Conservation (phyloP, 371 early-diverging fungal genomes). For the Mortierella polycephala region DNA sequence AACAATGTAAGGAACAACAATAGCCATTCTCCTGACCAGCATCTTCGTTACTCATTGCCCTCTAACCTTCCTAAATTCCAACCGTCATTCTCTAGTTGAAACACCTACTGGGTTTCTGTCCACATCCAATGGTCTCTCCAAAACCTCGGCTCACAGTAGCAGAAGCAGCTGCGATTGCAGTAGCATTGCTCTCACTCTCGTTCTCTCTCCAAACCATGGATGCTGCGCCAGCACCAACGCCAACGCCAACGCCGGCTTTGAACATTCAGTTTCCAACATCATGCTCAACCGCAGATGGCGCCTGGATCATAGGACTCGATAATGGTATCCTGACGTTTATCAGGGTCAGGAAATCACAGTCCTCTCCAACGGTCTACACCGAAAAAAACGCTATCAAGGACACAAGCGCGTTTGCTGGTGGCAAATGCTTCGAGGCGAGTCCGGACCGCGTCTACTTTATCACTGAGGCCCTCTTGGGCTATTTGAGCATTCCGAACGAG, state of each 20-base stretch:
- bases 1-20: too few species aligned
- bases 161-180: not conserved
- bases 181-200: not conserved
- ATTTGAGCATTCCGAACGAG: not conserved
- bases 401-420: not conserved
- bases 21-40: too few species aligned
- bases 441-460: conserved; percentile 10
- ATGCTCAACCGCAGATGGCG: conserved; percentile 7
- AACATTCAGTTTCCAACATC: not conserved
- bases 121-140: not conserved
- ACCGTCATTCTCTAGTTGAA: too few species aligned
- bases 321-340: conserved; percentile 1
- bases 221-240: not conserved
- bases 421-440: conserved; percentile 20
- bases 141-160: not conserved
- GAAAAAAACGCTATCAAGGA: too few species aligned
- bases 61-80: too few species aligned
- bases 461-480: conserved; percentile 12
- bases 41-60: too few species aligned
- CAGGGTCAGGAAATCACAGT: not conserved
- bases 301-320: conserved; percentile 28
- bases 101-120: not conserved
- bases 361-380: not conserved
- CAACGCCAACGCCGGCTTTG: not conserved
- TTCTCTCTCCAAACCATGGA: not conserved